Evolutionary conservation across 2,329 filamentous ascomycete species (phyloP).

Genomic region (Cercospora zeae-maydis): DNA sequence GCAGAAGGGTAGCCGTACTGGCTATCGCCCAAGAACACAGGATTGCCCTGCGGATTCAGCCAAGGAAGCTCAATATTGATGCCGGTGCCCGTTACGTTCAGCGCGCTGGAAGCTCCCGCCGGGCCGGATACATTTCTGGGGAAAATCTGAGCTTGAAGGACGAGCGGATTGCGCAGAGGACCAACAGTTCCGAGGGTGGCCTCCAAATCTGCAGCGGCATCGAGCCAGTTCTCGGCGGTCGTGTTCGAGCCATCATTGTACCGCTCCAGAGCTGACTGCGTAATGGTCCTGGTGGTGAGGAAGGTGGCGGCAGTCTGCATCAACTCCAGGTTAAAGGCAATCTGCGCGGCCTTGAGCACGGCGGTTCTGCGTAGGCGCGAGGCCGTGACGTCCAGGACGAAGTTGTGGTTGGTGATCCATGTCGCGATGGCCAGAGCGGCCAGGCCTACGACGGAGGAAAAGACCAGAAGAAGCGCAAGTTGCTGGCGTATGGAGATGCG

Average conservation of each 20-base stretch:
- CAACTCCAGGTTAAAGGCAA: conserved; percentile 73
- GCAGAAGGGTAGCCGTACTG: conserved; percentile 62
- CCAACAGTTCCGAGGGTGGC: conserved; percentile 61
- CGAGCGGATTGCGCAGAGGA: conserved; percentile 45
- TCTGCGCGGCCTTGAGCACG: conserved; percentile 81
- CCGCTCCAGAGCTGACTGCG: conserved; percentile 50
- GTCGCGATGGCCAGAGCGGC: conserved; percentile 79
- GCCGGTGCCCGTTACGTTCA: conserved; percentile 60
- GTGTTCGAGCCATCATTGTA: conserved; percentile 53
- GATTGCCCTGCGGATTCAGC: conserved; percentile 53
- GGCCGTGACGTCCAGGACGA: conserved; percentile 56
- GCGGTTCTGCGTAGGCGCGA: conserved; percentile 69
- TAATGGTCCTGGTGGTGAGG: conserved; percentile 61
- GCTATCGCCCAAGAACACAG: conserved; percentile 59
- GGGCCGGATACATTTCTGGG: conserved; percentile 63
- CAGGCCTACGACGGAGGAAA: conserved; percentile 70
- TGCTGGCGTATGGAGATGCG: conserved; percentile 85
- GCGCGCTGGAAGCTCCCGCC: conserved; percentile 49
- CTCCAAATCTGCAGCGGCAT: conserved; percentile 61
- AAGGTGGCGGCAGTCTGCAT: conserved; percentile 71
- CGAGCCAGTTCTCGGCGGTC: conserved; percentile 58
- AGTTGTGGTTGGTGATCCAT: conserved; percentile 58
- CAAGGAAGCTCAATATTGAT: conserved; percentile 61
- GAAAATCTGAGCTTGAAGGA: conserved; percentile 70
- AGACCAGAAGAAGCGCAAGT: conserved; percentile 72